Evolutionary conservation across 129 eudicot species (phyloP).

Genomic region (Artemisia annua): DNA sequence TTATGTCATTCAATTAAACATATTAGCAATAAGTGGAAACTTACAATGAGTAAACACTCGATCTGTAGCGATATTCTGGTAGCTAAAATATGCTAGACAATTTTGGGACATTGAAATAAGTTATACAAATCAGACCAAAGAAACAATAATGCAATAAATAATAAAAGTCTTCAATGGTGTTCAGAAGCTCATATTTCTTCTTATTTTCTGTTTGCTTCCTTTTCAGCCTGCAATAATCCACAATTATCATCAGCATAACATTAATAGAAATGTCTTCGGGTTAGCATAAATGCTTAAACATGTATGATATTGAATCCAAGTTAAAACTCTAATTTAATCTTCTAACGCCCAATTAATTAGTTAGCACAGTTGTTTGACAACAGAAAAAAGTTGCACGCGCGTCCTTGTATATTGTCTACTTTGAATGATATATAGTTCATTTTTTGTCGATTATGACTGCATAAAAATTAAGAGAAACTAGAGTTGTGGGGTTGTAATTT

Average conservation of each 20-base stretch:
- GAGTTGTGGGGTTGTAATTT: background rate
- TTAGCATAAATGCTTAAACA: background rate
- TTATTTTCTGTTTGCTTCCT: slow-evolving; percentile 81
- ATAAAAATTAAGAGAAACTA: background rate
- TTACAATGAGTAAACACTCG: too few relatives aligned
- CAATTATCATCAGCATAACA: background rate
- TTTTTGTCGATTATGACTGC: too few relatives aligned
- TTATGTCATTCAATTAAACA: too few relatives aligned
- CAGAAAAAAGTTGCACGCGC: too few relatives aligned
- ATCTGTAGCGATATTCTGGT: background rate
- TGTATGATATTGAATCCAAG: background rate
- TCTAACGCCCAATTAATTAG: too few relatives aligned
- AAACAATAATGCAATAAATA: background rate
- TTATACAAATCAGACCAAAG: background rate
- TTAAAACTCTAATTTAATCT: background rate
- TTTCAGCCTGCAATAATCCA: slow-evolving; percentile 73
- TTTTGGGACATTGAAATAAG: background rate
- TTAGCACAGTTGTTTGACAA: too few relatives aligned
- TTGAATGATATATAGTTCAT: too few relatives aligned
- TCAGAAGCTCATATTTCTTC: slow-evolving; percentile 20
- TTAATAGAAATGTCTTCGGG: background rate
- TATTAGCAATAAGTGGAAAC: too few relatives aligned
- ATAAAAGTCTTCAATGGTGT: background rate
- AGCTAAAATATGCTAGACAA: background rate
- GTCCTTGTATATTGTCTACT: too few relatives aligned